A percentile compares a stretch with the other conserved stretches of the same genome.
Evolutionary conservation across 1,284 basidiomycete species (phyloP).

Genomic region (Erythrobasidium hasegawianum): DNA sequence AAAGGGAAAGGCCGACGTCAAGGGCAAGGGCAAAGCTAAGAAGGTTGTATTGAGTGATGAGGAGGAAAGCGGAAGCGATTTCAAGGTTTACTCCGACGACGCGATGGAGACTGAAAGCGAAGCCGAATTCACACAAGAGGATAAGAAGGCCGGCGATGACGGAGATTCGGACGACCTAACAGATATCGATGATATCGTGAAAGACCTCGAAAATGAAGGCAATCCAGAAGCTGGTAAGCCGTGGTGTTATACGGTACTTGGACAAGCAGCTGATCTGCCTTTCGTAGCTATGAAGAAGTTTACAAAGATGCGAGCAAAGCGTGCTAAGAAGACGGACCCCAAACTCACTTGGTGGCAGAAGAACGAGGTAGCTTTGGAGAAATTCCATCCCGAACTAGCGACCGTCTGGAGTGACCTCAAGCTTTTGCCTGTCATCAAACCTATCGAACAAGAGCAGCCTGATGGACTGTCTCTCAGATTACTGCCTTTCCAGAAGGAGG

Average conservation of each 20-base stretch:
- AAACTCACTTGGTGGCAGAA: slow-evolving; percentile 35
- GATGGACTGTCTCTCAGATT: slow-evolving; percentile 59
- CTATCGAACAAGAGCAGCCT: slow-evolving; percentile 73
- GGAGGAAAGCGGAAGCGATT: slow-evolving; percentile 32
- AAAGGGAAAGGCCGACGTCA: slow-evolving; percentile 39
- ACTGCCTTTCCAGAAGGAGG: slow-evolving; percentile 78
- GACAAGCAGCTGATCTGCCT: background rate
- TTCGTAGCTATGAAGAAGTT: background rate
- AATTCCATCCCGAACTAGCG: slow-evolving; percentile 52
- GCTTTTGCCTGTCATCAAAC: slow-evolving; percentile 60
- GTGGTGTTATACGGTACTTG: slow-evolving; percentile 6
- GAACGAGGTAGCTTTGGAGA: slow-evolving; percentile 29
- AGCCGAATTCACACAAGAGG: background rate
- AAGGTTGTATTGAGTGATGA: slow-evolving; percentile 29
- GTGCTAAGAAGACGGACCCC: background rate
- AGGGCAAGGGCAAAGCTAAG: slow-evolving; percentile 39
- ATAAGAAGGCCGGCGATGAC: background rate
- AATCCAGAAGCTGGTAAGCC: slow-evolving; percentile 11
- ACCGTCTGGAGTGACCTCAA: slow-evolving; percentile 83
- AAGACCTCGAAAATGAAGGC: slow-evolving; percentile 22
- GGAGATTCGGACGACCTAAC: slow-evolving; percentile 11
- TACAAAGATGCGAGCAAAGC: background rate
- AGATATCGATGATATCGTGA: slow-evolving; percentile 12
- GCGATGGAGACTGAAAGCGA: slow-evolving; percentile 12
- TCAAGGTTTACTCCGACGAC: slow-evolving; percentile 35